Base-by-base conservation (phyloP, 2,329 filamentous ascomycete genomes). In the Neonectria neomacrospora region DNA sequence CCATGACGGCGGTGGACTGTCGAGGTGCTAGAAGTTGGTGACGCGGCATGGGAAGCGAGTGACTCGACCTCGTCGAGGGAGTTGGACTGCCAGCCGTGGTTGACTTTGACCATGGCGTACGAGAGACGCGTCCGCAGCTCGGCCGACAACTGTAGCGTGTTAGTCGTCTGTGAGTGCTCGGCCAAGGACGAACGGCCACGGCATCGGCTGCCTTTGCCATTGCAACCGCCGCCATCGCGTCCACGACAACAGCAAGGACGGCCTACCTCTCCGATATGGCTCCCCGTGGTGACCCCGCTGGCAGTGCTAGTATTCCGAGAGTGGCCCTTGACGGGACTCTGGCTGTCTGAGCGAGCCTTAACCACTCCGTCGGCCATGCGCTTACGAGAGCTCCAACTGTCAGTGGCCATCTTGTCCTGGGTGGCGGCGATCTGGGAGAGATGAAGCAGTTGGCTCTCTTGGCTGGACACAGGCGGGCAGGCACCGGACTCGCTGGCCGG, bases 31-130 rank as follows among this genome's bases (percentile, higher is more conserved):
- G 90, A 84, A 34, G 84, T 81, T 26, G 89, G 88, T 1, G 90
- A 92, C 20, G 83, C 86, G 61, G 85, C 85, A 57, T 91, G 88
- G 1, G 91, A 92, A 10, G 91, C 88, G 42, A 93, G 80, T 50
- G 87, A 88, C 78, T 95, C 93, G 30, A 95, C 87, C 77, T 95
- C 91, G 58, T 91, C 89, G 61, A 96, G 88, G 18, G 88, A 89
- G 67, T 91, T 89, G 53, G 90, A 86, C 78, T 97, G 91, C 91
- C 94, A 96, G 62, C 93, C 93, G 74, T 96, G 90, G 75, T 93
- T 93, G 42, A 97, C 91, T 78, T 97, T 97, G 75, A 96, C 86
- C 86, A 97, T 96, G 67, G 95, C 95, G 78, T 97, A 97, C 7
- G 93, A 93, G 28, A 98, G 85, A 72, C 93, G 91, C 54, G 93